A percentile compares a stretch with the other conserved stretches of the same genome.
Conservation (phyloP, 169 alveolate species). For the Cryptosporidium meleagridis region DNA sequence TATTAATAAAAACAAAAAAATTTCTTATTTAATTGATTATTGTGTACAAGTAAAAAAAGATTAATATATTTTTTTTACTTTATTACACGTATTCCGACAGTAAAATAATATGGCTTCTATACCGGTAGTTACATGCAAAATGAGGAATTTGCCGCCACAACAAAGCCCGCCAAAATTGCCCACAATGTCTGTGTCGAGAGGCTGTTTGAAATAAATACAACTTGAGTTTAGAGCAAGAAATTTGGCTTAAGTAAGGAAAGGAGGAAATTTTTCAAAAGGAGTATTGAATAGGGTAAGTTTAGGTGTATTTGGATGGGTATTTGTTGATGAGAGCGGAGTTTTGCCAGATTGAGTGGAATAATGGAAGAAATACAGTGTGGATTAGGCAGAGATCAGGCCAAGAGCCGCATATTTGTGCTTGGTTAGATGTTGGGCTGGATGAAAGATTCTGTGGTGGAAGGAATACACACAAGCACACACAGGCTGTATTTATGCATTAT, state of each 20-base stretch:
- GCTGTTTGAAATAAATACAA: conserved; percentile 44
- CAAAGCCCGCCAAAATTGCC: conserved; percentile 60
- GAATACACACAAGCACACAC: conserved; percentile 2
- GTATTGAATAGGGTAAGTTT: conserved; percentile 34
- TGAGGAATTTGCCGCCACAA: conserved; percentile 28
- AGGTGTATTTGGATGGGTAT: not conserved
- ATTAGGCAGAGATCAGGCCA: not conserved
- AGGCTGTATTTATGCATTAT: not conserved
- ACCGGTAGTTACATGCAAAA: conserved; percentile 66
- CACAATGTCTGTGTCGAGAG: conserved; percentile 77
- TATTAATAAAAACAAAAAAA: not conserved
- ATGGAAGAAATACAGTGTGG: not conserved
- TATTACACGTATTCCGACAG: conserved; percentile 13
- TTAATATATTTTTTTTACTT: not conserved
- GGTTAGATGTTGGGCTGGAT: not conserved
- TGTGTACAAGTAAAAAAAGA: not conserved
- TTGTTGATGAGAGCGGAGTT: not conserved
- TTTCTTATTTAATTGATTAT: not conserved
- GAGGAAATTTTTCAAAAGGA: not conserved
- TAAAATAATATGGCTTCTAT: not conserved
- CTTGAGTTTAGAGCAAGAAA: conserved; percentile 50
- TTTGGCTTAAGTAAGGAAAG: conserved; percentile 49
- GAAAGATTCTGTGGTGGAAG: not conserved
- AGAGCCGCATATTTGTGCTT: not conserved
- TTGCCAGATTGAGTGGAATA: not conserved